phyloP scores from a whole-genome alignment of 2,329 filamentous ascomycete species.

The Colletotrichum spinosum region DNA sequence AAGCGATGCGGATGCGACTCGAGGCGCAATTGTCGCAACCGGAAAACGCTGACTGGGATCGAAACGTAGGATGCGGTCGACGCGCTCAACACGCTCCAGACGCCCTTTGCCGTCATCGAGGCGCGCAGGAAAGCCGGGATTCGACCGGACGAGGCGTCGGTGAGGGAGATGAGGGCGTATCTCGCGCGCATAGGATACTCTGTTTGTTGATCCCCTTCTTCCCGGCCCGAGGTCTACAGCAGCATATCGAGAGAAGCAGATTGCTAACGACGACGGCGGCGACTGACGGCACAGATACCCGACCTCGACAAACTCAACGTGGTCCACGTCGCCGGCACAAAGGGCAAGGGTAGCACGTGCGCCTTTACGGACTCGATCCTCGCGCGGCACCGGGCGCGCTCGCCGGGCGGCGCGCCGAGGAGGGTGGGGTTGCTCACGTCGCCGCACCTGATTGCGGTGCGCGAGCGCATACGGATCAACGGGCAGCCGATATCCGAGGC shows the following conservation, averaged over 20 bases:
- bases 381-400: constrained; percentile 38
- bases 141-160: constrained; percentile 71
- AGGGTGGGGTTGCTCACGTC: constrained; percentile 84
- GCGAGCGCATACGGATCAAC: constrained; percentile 87
- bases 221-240: too few species aligned
- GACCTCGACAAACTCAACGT: constrained; percentile 59
- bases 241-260: not conserved
- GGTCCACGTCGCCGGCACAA: constrained; percentile 92
- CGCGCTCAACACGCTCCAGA: constrained; percentile 90
- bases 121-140: constrained; percentile 80
- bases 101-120: constrained; percentile 84
- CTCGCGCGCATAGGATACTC: constrained; percentile 54
- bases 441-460: constrained; percentile 84
- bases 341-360: constrained; percentile 92
- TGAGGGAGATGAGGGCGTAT: constrained; percentile 82
- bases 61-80: constrained; percentile 81
- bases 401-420: constrained; percentile 43
- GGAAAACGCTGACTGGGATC: not conserved
- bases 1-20: not conserved
- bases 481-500: constrained; percentile 76
- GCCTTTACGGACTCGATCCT: constrained; percentile 86
- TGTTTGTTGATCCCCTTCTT: not conserved
- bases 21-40: not conserved
- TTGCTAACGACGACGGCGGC: not conserved
- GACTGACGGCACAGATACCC: constrained; percentile 6